phyloP scores from a whole-genome alignment of 116 monocot genomes.

The Cymodocea nodosa region DNA sequence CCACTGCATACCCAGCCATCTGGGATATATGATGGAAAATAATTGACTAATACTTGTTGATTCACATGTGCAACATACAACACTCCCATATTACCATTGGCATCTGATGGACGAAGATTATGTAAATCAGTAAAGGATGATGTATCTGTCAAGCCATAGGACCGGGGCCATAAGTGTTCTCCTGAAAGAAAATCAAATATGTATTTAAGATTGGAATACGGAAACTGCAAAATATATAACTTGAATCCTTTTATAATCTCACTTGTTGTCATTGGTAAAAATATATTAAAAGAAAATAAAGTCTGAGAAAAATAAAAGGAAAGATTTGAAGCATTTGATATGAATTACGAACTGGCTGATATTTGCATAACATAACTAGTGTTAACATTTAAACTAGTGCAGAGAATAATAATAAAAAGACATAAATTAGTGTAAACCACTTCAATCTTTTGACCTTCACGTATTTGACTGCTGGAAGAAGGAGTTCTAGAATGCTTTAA shows the following conservation, averaged over 20 bases:
- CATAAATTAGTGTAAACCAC: no score
- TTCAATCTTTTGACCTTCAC: no score
- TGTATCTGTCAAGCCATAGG: slow-evolving; percentile 49
- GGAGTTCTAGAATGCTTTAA: no score
- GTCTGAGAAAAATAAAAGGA: no score
- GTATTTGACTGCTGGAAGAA: no score
- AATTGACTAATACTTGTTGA: slow-evolving; percentile 1
- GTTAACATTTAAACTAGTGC: no score
- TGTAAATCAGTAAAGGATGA: slow-evolving; percentile 70
- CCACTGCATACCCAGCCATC: no score
- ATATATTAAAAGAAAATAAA: no score
- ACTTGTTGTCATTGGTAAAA: neutral
- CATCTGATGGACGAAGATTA: slow-evolving; percentile 74
- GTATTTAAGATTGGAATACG: neutral
- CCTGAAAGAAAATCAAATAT: slow-evolving; percentile 24
- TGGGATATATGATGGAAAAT: neutral
- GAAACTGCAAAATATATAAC: neutral
- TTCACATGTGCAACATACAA: neutral
- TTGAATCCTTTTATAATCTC: neutral
- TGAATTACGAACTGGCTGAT: no score
- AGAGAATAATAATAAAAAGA: no score
- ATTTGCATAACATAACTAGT: no score
- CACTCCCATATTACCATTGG: slow-evolving; percentile 36
- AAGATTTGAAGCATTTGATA: no score
- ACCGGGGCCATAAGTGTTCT: slow-evolving; percentile 84